Percentiles rank a stretch among this genome's conserved stretches.
phyloP scores from a whole-genome alignment of 345 rosid genomes.

The Durio zibethinus region DNA sequence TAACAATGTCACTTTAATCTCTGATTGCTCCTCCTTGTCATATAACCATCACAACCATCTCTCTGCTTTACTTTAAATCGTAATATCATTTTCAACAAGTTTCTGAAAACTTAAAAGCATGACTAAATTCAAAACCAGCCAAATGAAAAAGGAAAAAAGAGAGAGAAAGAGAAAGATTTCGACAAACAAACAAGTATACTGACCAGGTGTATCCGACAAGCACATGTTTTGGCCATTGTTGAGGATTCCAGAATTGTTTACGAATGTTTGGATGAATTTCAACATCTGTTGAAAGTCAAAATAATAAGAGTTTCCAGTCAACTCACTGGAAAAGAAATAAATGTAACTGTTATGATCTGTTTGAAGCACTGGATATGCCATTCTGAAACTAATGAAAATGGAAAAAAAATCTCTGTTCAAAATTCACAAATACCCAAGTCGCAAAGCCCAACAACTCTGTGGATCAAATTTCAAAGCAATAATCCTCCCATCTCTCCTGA shows the following conservation, averaged over 20 bases:
- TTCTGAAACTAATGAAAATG: background rate
- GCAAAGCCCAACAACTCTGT: background rate
- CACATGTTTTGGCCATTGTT: constrained; percentile 91
- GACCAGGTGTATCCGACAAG: constrained; percentile 90
- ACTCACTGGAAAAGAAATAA: background rate
- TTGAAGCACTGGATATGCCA: constrained; percentile 1
- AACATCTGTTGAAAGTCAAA: constrained; percentile 46
- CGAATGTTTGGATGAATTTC: constrained; percentile 66
- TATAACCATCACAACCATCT: constrained; percentile 8
- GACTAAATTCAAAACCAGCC: background rate
- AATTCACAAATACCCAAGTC: background rate
- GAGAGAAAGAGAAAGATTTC: background rate
- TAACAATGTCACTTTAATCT: constrained; percentile 77
- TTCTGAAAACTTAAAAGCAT: constrained; percentile 1
- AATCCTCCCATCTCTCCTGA: background rate
- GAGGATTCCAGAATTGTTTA: constrained; percentile 70
- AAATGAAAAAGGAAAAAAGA: no score
- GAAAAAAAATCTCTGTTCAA: background rate
- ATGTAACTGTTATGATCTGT: background rate
- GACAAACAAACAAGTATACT: constrained; percentile 24
- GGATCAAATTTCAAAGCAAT: background rate
- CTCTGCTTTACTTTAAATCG: background rate
- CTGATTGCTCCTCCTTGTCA: constrained; percentile 89
- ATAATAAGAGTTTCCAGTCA: constrained; percentile 1
- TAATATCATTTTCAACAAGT: background rate